Base-by-base conservation (phyloP, 2,329 filamentous ascomycete species). In the Fusarium goolgardi region DNA sequence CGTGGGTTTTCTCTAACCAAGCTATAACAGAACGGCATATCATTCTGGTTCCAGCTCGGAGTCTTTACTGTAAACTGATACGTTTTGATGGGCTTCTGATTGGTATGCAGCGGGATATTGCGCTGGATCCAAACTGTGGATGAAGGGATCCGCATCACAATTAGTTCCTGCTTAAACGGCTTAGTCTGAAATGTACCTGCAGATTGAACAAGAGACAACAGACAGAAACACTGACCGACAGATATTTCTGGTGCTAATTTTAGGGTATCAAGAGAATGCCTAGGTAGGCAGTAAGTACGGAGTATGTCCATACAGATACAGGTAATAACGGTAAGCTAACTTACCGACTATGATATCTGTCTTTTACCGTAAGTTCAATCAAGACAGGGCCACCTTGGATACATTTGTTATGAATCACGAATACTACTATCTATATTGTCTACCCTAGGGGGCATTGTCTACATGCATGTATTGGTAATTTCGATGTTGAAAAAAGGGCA, bases 21-120 rank as follows among this genome's bases (percentile, higher is more conserved):
- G n/a, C 46, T 51, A 51, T 51, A 51, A 32, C 18, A 39, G 49
- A 47, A 47, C 32, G 55, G 61, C 27, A 60, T 60, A 47, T 55
- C 49, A 31, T 39, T 34, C 49, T 62, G 39, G 63, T 67, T 63
- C 58, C 63, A 63, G 44, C 43, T 31, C 52, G 47, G 52, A 49
- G 43, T 57, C 31, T 53, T 58, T 50, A 58, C 47, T 67, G 53
- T 50, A 49, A 47, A 51, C 27, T 51, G 47, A 51, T 51, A 8
- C 18, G 6, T 51, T 27, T 47, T 31, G 43, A 52, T 52, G 41
- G 56, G 23, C 21, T 44, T 23, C 40, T 69, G 57, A 55, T 67
- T 69, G 66, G 66, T 31, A 69, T 67, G 65, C 43, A 62, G 56
- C 39, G 56, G 66, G 65, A 68, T 63, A 66, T 68, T 69, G 47